These are phyloP conservation scores for Pleurotus sapidus DNA, from an alignment of 768 basidiomycete species.

Conservation along the genomic window DNA sequence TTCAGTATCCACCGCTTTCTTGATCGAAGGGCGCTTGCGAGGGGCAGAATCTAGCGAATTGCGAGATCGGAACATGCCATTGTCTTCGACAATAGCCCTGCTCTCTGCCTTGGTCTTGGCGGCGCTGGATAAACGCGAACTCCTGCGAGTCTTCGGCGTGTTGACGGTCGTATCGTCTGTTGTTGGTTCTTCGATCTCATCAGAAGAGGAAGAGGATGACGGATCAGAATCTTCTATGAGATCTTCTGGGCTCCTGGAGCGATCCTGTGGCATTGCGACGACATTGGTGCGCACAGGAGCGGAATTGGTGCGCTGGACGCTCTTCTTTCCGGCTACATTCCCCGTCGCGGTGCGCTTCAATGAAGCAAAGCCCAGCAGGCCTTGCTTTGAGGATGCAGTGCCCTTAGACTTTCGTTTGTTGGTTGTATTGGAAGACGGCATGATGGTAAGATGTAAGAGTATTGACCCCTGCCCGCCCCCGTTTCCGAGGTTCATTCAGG, in stretches of 20 bases:
- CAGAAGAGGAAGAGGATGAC: background rate
- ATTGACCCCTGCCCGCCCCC: background rate
- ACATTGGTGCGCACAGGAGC: conserved; percentile 6
- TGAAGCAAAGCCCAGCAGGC: conserved; percentile 40
- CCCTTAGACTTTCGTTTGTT: conserved; percentile 6
- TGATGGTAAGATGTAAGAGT: conserved; percentile 1
- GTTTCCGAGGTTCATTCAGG: too few species aligned
- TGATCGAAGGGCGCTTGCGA: conserved; percentile 8
- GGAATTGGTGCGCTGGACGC: conserved; percentile 9
- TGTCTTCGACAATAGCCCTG: conserved; percentile 11
- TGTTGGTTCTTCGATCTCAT: background rate
- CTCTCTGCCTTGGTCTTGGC: conserved; percentile 14
- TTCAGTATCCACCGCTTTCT: conserved; percentile 37
- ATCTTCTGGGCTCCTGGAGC: background rate
- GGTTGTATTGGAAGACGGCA: conserved; percentile 4
- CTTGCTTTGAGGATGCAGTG: conserved; percentile 36
- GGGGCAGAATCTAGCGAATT: background rate
- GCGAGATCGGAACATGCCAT: conserved; percentile 2
- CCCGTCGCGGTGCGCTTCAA: conserved; percentile 41
- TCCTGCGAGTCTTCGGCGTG: background rate
- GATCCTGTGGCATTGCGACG: conserved; percentile 10
- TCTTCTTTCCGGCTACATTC: conserved; percentile 18
- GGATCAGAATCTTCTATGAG: background rate
- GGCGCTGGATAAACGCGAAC: conserved; percentile 6
- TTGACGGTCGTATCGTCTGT: background rate